Evolutionary conservation across 176 grass and related monocot genomes (phyloP), one percentile per base, ranked within the genome.

Genomic region (Cymbopogon citratus): DNA sequence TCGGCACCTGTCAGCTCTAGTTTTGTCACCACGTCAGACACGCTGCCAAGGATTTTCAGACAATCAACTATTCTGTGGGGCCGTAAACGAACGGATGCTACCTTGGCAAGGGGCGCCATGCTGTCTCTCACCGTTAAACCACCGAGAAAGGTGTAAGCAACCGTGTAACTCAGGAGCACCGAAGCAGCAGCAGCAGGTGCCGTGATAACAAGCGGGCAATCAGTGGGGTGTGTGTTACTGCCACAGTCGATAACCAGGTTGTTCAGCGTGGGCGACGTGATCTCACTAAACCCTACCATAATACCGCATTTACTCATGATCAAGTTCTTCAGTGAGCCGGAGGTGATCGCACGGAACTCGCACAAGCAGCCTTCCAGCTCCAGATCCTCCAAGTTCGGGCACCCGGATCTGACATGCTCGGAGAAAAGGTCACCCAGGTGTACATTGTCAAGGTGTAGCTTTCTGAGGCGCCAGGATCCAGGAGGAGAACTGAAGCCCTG

Each of bases 251-350:
- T 24, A 1, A 70, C 74, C n/a, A 85, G 19, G 23, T 8, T 77
- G 56, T 25, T 61, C 56, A 77, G 35, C 7, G 56, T 27, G 35
- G 74, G 23, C 23, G 74, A 43, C 38, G 68, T 3, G 68, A 70
- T 70, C 68, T 44, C 36, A 12, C 2, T 3, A 0, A 70, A 14
- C 5, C n/a, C n/a, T 41, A 2, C 1, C 5, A 44, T 44, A 10
- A 3, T 44, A 0, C 2, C 1, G 36, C 67, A 43, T 0, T 0
- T 0, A 7, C 0, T 15, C 36, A 70, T 5, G 12, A 13, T 38
- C 11, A 70, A 38, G 12, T 13, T 44, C 38, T 44, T 14, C 2
- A 70, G 68, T 2, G 68, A 44, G 68, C 12, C n/a, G 38, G 68
- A 44, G 38, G 5, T 13, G 68, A 70, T 70, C 2, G 38, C 68